Base-by-base conservation (phyloP, 1,284 basidiomycete genomes). In the Mycosarcoma mackinlayi region DNA sequence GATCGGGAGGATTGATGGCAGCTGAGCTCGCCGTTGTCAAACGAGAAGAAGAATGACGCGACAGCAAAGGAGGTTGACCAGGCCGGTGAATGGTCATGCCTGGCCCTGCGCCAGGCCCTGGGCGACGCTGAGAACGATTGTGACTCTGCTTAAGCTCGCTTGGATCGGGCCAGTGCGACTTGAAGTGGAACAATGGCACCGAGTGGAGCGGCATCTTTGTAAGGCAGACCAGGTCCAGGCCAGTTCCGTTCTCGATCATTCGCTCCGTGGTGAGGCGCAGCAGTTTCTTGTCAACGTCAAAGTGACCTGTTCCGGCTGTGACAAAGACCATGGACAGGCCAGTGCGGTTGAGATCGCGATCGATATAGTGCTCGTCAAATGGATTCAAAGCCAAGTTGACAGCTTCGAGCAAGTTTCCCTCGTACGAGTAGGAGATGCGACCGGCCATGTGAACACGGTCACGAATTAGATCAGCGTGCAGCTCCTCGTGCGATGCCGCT, bases 271-370 rank as follows among this genome's bases (percentile, higher is more conserved):
- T 98, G 67, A 98, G 84, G 6, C 94, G 89, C 8, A 99, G 86
- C 1, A 98, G 87, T 64, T 89, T 88, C 83, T 97, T 97, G 68
- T 91, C 90, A 3, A 97, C 96, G 21, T 91, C 89, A 81, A 94
- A 98, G 82, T 93, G 93, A 1, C 93, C 94, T 3, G 94, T 94
- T 1, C 96, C 96, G 0, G 94, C 93, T 0, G 94, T 95, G 65
- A 98, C 88, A 48, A 98, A 84, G 37, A 94, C 88, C 13, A 92
- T 91, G 9, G 90, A 89, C 1, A 91, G 85, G 24, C 95, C 96
- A 0, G 95, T 98, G n/a, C 94, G 86, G 8, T 91, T 92, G 6
- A 98, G 86, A 42, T 96, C 96, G 23, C 95, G 90, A 81, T 98
- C 95, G 73, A 98, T 90, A 82, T 95, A 97, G 82, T 97, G 93